A percentile compares a stretch with the other conserved stretches of the same genome.
Evolutionary conservation across 2,329 filamentous ascomycete genomes (phyloP).

Genomic region (Rhytidhysteron rufulum): DNA sequence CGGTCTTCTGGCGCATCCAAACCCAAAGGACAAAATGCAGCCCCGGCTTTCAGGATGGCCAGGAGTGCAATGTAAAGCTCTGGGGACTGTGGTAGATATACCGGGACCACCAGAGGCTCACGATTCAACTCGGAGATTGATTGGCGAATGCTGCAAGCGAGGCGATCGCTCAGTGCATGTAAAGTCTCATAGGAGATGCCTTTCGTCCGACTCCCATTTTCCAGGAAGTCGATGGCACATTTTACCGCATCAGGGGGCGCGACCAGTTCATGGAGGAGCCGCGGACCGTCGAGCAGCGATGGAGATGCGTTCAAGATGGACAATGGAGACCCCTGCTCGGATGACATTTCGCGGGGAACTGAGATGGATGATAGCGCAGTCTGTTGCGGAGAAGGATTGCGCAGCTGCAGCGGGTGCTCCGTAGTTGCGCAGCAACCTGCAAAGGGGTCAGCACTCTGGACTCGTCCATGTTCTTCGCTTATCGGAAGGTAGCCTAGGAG

Average conservation of each 20-base stretch:
- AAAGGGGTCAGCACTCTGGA: too few relatives aligned
- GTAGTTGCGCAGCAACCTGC: too few relatives aligned
- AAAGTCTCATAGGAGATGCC: slow-evolving; percentile 61
- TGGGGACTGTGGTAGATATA: slow-evolving; percentile 73
- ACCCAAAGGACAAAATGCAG: slow-evolving; percentile 80
- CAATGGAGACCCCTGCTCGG: slow-evolving; percentile 12
- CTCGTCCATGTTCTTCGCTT: neutral
- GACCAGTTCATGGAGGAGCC: slow-evolving; percentile 62
- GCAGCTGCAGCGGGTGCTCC: neutral
- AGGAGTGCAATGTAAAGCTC: slow-evolving; percentile 74
- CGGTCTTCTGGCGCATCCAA: slow-evolving; percentile 74
- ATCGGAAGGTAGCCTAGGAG: neutral
- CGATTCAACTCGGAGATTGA: slow-evolving; percentile 23
- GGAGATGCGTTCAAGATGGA: slow-evolving; percentile 56
- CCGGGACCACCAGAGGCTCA: slow-evolving; percentile 58
- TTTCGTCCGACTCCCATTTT: slow-evolving; percentile 43
- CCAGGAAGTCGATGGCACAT: slow-evolving; percentile 63
- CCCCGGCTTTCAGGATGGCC: slow-evolving; percentile 75
- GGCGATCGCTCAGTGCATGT: slow-evolving; percentile 52
- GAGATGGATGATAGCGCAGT: neutral
- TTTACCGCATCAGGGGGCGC: slow-evolving; percentile 27
- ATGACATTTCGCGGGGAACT: slow-evolving; percentile 22
- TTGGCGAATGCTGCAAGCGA: slow-evolving; percentile 45
- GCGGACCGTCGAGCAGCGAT: slow-evolving; percentile 49
- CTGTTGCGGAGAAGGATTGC: neutral